Conservation (phyloP, 1,139 yeast species). For the Nadsonia commutata region DNA sequence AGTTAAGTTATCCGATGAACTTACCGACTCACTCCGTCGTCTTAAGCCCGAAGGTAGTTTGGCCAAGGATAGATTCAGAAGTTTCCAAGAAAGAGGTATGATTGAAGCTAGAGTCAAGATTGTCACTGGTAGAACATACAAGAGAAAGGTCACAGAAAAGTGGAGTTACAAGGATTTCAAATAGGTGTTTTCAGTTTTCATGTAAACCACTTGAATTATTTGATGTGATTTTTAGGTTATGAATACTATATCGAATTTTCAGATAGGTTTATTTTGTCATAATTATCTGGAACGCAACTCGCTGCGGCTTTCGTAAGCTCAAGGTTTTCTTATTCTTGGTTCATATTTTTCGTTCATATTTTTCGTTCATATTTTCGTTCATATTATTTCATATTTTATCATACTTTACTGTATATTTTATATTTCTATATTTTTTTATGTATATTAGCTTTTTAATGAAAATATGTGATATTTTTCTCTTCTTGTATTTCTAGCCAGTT, state of each 20-base stretch:
- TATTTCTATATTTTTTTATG: neutral
- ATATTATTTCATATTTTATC: no score
- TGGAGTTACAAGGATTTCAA: slow-evolving; percentile 77
- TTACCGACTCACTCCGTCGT: slow-evolving; percentile 69
- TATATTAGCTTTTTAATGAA: neutral
- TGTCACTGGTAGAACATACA: slow-evolving; percentile 45
- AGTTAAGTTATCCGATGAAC: slow-evolving; percentile 78
- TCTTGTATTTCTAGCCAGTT: neutral
- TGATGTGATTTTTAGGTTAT: no score
- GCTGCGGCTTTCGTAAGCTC: no score
- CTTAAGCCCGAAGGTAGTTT: slow-evolving; percentile 86
- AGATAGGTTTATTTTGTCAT: no score
- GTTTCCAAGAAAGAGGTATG: slow-evolving; percentile 70
- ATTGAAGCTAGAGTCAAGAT: slow-evolving; percentile 73
- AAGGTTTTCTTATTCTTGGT: no score
- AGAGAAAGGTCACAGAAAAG: slow-evolving; percentile 69
- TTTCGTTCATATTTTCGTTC: neutral
- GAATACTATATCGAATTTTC: no score
- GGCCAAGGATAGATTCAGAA: slow-evolving; percentile 67
- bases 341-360: neutral
- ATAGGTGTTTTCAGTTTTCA: slow-evolving; percentile 4
- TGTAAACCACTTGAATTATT: no score
- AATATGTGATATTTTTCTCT: neutral
- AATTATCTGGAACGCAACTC: no score
- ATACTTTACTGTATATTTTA: neutral